phyloP scores from a whole-genome alignment of 75 land plant genomes.

The Larix kaempferi region DNA sequence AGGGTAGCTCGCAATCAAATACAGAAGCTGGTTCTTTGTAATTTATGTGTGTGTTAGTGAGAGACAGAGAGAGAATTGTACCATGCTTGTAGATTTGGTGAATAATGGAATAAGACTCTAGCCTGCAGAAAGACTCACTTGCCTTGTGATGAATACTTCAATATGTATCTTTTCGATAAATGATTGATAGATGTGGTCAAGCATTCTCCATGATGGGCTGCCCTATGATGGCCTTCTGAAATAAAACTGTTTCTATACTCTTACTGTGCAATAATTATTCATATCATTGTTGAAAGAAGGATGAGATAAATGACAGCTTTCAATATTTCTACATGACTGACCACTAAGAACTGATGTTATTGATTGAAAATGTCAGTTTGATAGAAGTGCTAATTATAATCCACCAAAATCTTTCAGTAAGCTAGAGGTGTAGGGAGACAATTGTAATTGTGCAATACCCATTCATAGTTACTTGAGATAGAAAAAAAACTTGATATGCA shows the following conservation, averaged over 20 bases:
- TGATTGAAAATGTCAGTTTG: background rate
- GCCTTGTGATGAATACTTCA: background rate
- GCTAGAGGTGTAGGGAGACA: background rate
- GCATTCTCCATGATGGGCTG: too few species aligned
- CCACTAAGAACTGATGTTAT: background rate
- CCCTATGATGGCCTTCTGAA: background rate
- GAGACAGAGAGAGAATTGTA: background rate
- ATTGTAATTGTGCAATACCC: too few species aligned
- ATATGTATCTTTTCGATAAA: background rate
- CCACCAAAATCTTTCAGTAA: background rate
- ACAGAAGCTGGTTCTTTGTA: constrained; percentile 5
- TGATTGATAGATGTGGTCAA: background rate
- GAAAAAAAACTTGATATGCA: too few species aligned
- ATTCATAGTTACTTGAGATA: too few species aligned
- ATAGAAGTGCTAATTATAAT: background rate
- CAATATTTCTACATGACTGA: background rate
- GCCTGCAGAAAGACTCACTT: background rate
- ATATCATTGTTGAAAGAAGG: background rate
- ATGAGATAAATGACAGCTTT: background rate
- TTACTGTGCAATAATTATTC: background rate
- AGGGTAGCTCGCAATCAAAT: constrained; percentile 2
- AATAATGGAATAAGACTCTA: background rate
- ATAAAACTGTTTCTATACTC: background rate
- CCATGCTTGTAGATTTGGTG: background rate
- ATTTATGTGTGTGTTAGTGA: background rate